phyloP scores from a whole-genome alignment of 352 stramenopile genomes.

The Phytophthora citrophthora region DNA sequence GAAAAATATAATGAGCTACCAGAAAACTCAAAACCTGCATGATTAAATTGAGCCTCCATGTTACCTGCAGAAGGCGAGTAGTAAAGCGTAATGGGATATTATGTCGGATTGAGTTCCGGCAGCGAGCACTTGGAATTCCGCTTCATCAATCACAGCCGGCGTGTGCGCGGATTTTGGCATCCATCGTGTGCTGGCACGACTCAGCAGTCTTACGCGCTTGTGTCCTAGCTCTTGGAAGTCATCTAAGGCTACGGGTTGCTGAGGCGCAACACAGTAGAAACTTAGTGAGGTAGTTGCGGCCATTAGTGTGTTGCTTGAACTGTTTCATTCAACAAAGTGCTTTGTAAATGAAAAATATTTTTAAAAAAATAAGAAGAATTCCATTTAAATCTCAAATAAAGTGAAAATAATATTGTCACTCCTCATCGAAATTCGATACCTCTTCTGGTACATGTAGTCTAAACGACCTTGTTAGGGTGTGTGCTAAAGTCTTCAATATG shows the following conservation, averaged over 20 bases:
- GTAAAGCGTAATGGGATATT: conserved; percentile 56
- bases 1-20: conserved; percentile 13
- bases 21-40: background rate
- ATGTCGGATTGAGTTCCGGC: conserved; percentile 34
- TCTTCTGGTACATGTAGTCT: too few species aligned
- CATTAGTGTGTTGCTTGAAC: background rate
- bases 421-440: too few species aligned
- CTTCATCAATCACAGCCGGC: conserved; percentile 1
- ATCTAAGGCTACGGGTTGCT: conserved; percentile 91
- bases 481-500: too few species aligned
- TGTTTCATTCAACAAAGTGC: too few species aligned
- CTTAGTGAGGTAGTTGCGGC: conserved; percentile 10
- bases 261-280: conserved; percentile 90
- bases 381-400: too few species aligned
- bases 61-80: conserved; percentile 64
- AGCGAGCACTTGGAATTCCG: conserved; percentile 13
- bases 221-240: conserved; percentile 92
- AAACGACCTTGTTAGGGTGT: too few species aligned
- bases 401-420: too few species aligned
- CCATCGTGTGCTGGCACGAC: conserved; percentile 22
- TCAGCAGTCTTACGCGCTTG: conserved; percentile 69
- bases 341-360: too few species aligned
- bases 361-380: too few species aligned
- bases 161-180: background rate
- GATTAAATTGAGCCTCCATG: background rate